Evolutionary conservation across 2,329 filamentous ascomycete species (phyloP), one percentile per base, ranked within the genome.

Genomic region (Fusarium verrucosum): DNA sequence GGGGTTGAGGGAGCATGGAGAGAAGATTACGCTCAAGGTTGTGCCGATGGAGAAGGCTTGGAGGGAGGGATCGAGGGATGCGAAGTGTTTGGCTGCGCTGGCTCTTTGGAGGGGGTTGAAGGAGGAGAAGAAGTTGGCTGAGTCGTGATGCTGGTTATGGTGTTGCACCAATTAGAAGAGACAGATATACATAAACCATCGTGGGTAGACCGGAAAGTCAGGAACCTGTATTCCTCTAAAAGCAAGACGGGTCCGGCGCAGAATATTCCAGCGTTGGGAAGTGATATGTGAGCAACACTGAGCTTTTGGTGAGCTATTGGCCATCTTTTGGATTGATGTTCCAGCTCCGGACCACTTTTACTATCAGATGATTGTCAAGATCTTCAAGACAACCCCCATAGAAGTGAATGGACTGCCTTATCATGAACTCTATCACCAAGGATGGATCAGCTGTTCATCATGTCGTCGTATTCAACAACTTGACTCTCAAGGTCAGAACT

Each of bases 21-120:
- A 89, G 77, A 87, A 80, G 76, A 89, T 89, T 62, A 86, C 85
- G 11, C 74, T 89, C 53, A 87, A 85, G 74, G 71, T 89, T 25
- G 83, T 89, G 13, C 81, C 75, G 40, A 78, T 88, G 77, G 76
- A 78, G 65, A 79, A 88, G 63, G 75, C 87, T 10, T 89, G 86
- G 86, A 79, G 74, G 61, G 84, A 83, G 67, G 86, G 83, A 1
- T 82, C 80, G 1, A 77, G 85, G 17, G 87, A 89, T 69, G 81
- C 82, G 3, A 89, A 89, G 74, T 82, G 83, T n/a, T 78, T 89
- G 43, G 79, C 81, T 17, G 87, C 87, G 5, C 73, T 86, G 71
- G 85, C 85, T 14, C 71, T 89, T 17, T 89, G 83, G 79, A 82
- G 87, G 65, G 84, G 83, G 0, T 64, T 88, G 51, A 80, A 79